phyloP scores from a whole-genome alignment of 2,329 filamentous ascomycete genomes.

The Sarocladium strictum region DNA sequence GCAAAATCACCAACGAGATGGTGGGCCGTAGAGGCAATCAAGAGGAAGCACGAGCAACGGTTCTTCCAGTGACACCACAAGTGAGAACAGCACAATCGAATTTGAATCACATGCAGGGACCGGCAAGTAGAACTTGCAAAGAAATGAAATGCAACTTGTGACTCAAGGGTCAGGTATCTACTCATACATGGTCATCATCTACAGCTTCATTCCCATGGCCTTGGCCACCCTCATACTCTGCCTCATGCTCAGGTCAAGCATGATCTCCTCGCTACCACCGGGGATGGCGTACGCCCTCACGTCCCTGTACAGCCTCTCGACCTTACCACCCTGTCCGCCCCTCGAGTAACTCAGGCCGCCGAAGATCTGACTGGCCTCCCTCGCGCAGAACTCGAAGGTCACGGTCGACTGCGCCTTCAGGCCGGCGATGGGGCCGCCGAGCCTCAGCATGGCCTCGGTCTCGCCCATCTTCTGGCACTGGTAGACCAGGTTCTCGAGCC shows the following conservation, averaged over 20 bases:
- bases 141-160: background rate
- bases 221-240: constrained; percentile 86
- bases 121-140: background rate
- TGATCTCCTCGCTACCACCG: constrained; percentile 95
- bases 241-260: constrained; percentile 92
- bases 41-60: too few species aligned
- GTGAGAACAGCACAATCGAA: too few species aligned
- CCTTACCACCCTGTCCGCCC: constrained; percentile 90
- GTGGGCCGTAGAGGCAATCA: too few species aligned
- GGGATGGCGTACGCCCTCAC: constrained; percentile 95
- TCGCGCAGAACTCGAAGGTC: constrained; percentile 95
- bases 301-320: constrained; percentile 91
- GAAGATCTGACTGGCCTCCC: constrained; percentile 96
- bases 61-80: too few species aligned
- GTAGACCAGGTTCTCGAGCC: constrained; percentile 92
- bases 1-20: too few species aligned
- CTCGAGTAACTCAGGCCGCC: constrained; percentile 88
- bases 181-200: constrained; percentile 22
- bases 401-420: constrained; percentile 92
- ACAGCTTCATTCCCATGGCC: constrained; percentile 93
- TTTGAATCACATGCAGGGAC: too few species aligned
- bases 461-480: constrained; percentile 92
- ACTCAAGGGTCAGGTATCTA: constrained; percentile 1
- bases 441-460: constrained; percentile 90
- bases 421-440: constrained; percentile 88